Conservation (phyloP, 805 yeast genomes). For the Wickerhamiella azyma region DNA sequence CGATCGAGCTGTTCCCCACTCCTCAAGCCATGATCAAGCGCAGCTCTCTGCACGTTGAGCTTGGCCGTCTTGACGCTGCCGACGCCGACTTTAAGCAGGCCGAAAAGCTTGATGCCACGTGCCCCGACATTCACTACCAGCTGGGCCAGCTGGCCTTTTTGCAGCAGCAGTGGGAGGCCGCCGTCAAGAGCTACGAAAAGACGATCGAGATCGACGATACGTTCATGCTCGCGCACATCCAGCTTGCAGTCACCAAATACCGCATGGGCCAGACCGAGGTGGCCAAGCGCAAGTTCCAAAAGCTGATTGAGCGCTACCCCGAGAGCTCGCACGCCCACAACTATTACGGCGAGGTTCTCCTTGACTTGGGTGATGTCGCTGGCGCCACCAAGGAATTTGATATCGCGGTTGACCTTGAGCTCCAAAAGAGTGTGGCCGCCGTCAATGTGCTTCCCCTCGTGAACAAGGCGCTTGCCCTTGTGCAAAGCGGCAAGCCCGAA, state of each 20-base stretch:
- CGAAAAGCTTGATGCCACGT: conserved; percentile 47
- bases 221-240: conserved; percentile 77
- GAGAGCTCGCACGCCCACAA: conserved; percentile 84
- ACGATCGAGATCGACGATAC: conserved; percentile 61
- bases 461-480: conserved; percentile 62
- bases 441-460: conserved; percentile 83
- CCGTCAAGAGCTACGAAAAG: conserved; percentile 59
- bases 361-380: conserved; percentile 59
- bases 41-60: conserved; percentile 74
- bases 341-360: conserved; percentile 87
- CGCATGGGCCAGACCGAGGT: conserved; percentile 49
- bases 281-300: conserved; percentile 47
- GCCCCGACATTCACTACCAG: conserved; percentile 82
- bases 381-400: conserved; percentile 78
- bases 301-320: conserved; percentile 52
- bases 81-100: conserved; percentile 59
- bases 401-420: conserved; percentile 68
- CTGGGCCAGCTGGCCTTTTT: conserved; percentile 84
- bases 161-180: conserved; percentile 57
- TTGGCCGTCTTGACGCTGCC: conserved; percentile 48
- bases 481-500: conserved; percentile 23
- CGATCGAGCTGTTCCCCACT: conserved; percentile 52
- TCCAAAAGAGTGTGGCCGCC: conserved; percentile 39
- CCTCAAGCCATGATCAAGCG: conserved; percentile 70
- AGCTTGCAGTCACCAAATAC: conserved; percentile 83